Base-by-base conservation (phyloP, 2,329 filamentous ascomycete species). In the Cyphellophora europaea region DNA sequence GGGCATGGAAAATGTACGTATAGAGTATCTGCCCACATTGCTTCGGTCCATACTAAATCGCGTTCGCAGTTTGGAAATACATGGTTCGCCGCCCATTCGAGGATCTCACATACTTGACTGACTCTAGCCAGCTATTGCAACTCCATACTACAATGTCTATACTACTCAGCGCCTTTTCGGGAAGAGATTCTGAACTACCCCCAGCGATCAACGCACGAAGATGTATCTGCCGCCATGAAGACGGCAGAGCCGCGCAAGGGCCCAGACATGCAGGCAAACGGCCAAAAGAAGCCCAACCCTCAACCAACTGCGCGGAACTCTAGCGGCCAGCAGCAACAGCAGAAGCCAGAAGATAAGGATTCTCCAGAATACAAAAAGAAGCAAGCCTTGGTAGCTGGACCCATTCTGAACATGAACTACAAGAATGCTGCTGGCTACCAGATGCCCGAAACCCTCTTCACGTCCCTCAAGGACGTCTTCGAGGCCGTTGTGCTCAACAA, bases 331-430 rank as follows among this genome's bases (percentile, higher is more conserved):
- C 37, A 44, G 11, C 68, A 68, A 23, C 70, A 68, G 19, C 69
- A 63, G 38, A 79, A 87, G 49, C 83, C 85, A 6, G 91, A 96
- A 57, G 91, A 96, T 53, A 94, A 87, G 57, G 88, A 96, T 53
- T 88, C 88, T 2, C 86, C 89, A 1, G 91, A 98, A 61, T 94
- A 91, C 63, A 95, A 95, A 64, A 98, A 98, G 69, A 95, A 94
- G 63, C 79, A 91, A 56, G 88, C 88, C 12, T 78, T 96, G 67
- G 70, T 88, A 41, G 82, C 81, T 28, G 86, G 91, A 0, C 91
- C 91, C 1, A 79, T 95, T 23, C 60, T 96, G 37, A 84, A 93
- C 50, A 74, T 96, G 58, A 77, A 80, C 32, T 79, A 82, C 49
- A 85, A 93, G 51, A 91, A 87, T 53, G 72, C 79, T 5, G 69